phyloP scores from a whole-genome alignment of 257 asterid genomes.

The Paulownia fortunei region DNA sequence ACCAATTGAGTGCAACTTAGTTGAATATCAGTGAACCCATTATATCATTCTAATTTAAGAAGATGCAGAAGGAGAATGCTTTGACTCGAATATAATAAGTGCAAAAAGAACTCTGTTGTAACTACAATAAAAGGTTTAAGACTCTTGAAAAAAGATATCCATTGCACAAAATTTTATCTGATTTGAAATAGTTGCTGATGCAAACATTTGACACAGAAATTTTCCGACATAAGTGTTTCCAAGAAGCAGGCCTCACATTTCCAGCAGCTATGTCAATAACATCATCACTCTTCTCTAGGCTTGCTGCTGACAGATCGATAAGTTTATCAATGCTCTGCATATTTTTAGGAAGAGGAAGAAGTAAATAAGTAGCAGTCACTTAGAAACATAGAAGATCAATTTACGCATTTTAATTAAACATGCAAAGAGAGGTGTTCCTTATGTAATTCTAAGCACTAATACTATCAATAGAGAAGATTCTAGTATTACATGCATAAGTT shows the following conservation, averaged over 20 bases:
- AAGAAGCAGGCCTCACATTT: constrained; percentile 47
- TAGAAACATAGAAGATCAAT: constrained; percentile 17
- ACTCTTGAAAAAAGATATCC: constrained; percentile 9
- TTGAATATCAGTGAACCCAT: constrained; percentile 5
- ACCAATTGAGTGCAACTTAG: constrained; percentile 13
- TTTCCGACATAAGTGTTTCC: not conserved
- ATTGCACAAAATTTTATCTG: not conserved
- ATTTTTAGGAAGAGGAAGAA: constrained; percentile 29
- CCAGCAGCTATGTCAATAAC: constrained; percentile 44
- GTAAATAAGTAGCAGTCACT: constrained; percentile 25
- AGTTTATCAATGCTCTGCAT: constrained; percentile 86
- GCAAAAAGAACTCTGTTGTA: not conserved
- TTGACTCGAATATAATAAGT: constrained; percentile 17
- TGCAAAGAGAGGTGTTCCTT: not conserved
- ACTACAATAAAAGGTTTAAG: not conserved
- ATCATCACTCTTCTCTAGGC: constrained; percentile 65
- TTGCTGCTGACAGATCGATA: constrained; percentile 63
- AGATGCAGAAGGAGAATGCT: not conserved
- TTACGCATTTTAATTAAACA: constrained; percentile 17
- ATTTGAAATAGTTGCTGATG: constrained; percentile 13
- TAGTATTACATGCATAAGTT: constrained; percentile 5
- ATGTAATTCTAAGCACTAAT: constrained; percentile 26
- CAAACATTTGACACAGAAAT: constrained; percentile 20
- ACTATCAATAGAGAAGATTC: not conserved
- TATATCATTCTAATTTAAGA: not conserved